Conservation (phyloP, 1,284 basidiomycete genomes). For the Moesziomyces parantarcticus region DNA sequence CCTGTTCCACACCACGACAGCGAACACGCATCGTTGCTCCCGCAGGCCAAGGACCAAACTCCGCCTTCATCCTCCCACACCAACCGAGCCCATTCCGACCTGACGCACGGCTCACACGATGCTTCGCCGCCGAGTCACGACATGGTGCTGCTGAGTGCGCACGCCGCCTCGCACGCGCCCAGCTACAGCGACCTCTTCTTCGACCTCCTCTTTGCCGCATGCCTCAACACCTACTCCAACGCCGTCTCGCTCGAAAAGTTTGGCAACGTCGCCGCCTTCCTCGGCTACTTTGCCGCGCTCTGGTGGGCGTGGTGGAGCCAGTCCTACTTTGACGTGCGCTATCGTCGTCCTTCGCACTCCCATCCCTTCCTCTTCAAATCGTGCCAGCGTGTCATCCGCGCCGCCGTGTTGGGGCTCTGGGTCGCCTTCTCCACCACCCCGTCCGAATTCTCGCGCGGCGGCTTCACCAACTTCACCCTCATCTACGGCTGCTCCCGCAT, state of each 20-base stretch:
- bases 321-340: constrained; percentile 45
- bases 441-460: constrained; percentile 40
- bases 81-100: background rate
- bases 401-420: constrained; percentile 38
- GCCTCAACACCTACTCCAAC: constrained; percentile 42
- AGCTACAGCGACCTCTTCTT: constrained; percentile 49
- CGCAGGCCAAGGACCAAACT: background rate
- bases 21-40: constrained; percentile 10
- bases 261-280: constrained; percentile 31
- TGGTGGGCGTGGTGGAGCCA: constrained; percentile 54
- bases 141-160: constrained; percentile 22
- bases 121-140: background rate
- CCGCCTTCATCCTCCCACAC: background rate
- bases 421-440: constrained; percentile 44
- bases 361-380: constrained; percentile 30
- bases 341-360: constrained; percentile 16
- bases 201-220: constrained; percentile 44
- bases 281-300: constrained; percentile 40
- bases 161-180: constrained; percentile 19
- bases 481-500: constrained; percentile 39
- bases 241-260: constrained; percentile 34
- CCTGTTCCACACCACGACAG: background rate
- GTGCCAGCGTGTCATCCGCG: constrained; percentile 29
- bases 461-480: constrained; percentile 44
- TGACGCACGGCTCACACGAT: background rate